phyloP scores from a whole-genome alignment of 768 basidiomycete genomes.

The Mycena kentingensis region DNA sequence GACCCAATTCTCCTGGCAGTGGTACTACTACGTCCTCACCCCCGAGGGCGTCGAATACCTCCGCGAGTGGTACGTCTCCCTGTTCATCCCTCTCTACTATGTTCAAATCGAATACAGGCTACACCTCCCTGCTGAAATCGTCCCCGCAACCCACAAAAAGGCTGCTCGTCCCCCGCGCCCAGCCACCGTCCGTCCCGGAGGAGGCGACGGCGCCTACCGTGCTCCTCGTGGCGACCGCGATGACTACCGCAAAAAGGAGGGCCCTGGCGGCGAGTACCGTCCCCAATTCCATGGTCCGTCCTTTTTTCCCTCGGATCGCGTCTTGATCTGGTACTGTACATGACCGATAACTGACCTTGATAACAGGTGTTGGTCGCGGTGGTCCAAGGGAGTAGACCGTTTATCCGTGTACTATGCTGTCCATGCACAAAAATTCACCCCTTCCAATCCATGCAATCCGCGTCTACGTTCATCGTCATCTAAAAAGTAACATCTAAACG shows the following conservation, averaged over 20 bases:
- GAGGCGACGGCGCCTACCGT: constrained; percentile 81
- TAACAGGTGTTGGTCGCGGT: constrained; percentile 81
- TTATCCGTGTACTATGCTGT: constrained; percentile 12
- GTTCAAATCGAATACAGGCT: constrained; percentile 55
- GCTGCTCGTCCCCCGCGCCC: constrained; percentile 86
- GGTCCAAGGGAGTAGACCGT: constrained; percentile 67
- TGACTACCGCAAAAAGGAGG: constrained; percentile 92
- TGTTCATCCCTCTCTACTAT: not conserved
- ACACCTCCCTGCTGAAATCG: constrained; percentile 93
- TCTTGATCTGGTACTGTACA: not conserved
- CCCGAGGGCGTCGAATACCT: constrained; percentile 97
- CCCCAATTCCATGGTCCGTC: constrained; percentile 67
- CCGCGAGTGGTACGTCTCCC: constrained; percentile 72
- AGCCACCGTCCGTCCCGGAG: constrained; percentile 69
- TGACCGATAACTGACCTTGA: not conserved
- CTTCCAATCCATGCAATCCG: no score
- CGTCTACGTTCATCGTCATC: no score
- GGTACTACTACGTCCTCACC: constrained; percentile 97
- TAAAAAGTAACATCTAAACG: no score
- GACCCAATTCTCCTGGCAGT: constrained; percentile 99
- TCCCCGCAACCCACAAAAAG: constrained; percentile 97
- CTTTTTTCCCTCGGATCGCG: not conserved
- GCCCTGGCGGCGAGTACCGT: constrained; percentile 84
- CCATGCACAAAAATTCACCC: constrained; percentile 4
- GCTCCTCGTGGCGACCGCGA: constrained; percentile 88